Evolutionary conservation across 2,329 filamentous ascomycete genomes (phyloP).

Genomic region (Colletotrichum destructivum): DNA sequence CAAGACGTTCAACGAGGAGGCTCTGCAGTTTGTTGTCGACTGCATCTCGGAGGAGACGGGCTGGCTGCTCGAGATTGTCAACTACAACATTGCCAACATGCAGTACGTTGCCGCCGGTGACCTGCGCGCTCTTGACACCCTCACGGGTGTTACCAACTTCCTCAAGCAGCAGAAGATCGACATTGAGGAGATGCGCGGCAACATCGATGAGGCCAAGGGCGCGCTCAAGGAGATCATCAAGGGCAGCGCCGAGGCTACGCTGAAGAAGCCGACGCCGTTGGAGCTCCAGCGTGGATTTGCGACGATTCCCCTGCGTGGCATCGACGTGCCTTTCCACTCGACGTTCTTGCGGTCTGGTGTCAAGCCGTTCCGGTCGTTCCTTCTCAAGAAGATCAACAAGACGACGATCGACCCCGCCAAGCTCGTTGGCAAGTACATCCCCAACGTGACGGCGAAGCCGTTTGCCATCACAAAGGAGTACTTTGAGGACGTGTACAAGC

Average conservation of each 20-base stretch:
- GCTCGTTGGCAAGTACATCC: constrained; percentile 98
- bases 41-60: constrained; percentile 94
- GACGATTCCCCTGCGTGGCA: constrained; percentile 95
- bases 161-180: constrained; percentile 98
- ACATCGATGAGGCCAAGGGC: constrained; percentile 90
- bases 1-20: constrained; percentile 98
- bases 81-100: constrained; percentile 88
- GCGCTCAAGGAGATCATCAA: constrained; percentile 93
- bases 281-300: constrained; percentile 96
- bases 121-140: constrained; percentile 78
- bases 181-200: constrained; percentile 92
- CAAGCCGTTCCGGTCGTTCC: constrained; percentile 98
- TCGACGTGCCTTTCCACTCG: constrained; percentile 99
- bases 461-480: constrained; percentile 98
- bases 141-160: constrained; percentile 90
- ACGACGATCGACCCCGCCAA: constrained; percentile 98
- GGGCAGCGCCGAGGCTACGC: constrained; percentile 87
- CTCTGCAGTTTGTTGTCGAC: constrained; percentile 95
- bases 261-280: constrained; percentile 89
- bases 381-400: constrained; percentile 99
- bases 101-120: constrained; percentile 82
- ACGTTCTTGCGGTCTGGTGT: constrained; percentile 98
- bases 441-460: constrained; percentile 96
- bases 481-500: constrained; percentile 97
- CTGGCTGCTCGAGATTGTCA: constrained; percentile 99